Base-by-base conservation (phyloP, 208 protist species). In the Leishmania arabica region DNA sequence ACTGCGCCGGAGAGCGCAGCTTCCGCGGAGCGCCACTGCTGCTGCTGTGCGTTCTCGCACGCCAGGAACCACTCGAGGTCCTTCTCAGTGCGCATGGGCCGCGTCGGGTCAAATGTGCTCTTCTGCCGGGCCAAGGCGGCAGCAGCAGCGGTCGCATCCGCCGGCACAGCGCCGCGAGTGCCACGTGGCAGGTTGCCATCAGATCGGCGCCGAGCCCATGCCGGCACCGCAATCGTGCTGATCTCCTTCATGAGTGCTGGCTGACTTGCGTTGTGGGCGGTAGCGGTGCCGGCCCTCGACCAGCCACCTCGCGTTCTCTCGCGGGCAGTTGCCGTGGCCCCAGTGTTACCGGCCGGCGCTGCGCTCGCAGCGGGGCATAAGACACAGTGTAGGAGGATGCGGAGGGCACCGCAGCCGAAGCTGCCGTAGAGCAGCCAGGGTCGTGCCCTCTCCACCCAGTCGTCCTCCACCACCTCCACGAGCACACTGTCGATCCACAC, bases 401-500 rank as follows among this genome's bases (percentile, higher is more conserved):
- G 75, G 72, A 92, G 80, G 4, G 84, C 73, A 19, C 75, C 83
- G 27, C 80, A 81, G 17, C 80, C 49, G 6, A 87, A 62, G 11
- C 74, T 64, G 31, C 53, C 37, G 75, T 85, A 78, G 37, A 91
- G 68, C 5, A 86, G 45, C 21, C 60, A 69, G 42, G 3, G 56
- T 51, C 82, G 78, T 0, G 78, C 73, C 34, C 45, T 40, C 2
- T 86, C 84, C 34, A 86, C 31, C 78, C 77, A 81, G 69, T 78
- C 82, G 58, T 92, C 90, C 66, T 89, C 86, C n/a, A 96, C 70
- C 64, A 95, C 93, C 84, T 95, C 91, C 11, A 96, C 90, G 62
- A 93, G 78, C n/a, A 96, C 93, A 34, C 78, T 84, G 53, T 96
- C 93, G 72, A 96, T 92, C 89, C 89, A 93, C 17, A 89, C 86